These are phyloP conservation scores for Podaxis sp. DNA, from an alignment of 768 basidiomycete species.

Conservation along the genomic window DNA sequence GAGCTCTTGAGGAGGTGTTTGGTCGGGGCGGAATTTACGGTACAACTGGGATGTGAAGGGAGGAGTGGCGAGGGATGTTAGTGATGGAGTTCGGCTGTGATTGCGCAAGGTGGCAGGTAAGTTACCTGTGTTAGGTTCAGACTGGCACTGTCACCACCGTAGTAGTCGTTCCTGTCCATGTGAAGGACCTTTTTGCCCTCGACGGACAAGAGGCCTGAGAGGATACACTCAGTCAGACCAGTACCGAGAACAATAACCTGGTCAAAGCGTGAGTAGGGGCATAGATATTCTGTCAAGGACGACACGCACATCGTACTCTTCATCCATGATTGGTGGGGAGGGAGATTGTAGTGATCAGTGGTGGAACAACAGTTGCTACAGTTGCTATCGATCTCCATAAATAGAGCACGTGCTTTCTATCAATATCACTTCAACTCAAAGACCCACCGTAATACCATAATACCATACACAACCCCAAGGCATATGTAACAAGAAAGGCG, in stretches of 20 bases:
- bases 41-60: constrained; percentile 59
- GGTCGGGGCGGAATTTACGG: constrained; percentile 85
- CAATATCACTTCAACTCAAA: not conserved
- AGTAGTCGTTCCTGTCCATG: constrained; percentile 98
- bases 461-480: not conserved
- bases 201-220: constrained; percentile 96
- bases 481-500: constrained; percentile 5
- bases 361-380: constrained; percentile 19
- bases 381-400: constrained; percentile 13
- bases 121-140: constrained; percentile 93
- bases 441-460: not conserved
- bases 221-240: constrained; percentile 96
- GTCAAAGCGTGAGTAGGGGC: constrained; percentile 13
- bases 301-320: constrained; percentile 86
- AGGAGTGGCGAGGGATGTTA: not conserved
- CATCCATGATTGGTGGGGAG: constrained; percentile 71
- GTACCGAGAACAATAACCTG: constrained; percentile 93
- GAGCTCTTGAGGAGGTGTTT: constrained; percentile 74
- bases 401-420: constrained; percentile 11
- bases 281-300: constrained; percentile 8
- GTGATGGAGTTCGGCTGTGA: not conserved
- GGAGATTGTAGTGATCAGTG: constrained; percentile 17
- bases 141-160: constrained; percentile 95
- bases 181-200: constrained; percentile 99
- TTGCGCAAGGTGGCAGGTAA: not conserved